These are phyloP conservation scores for Naganishia liquefaciens DNA, from an alignment of 1,284 basidiomycete genomes.

Conservation along the genomic window DNA sequence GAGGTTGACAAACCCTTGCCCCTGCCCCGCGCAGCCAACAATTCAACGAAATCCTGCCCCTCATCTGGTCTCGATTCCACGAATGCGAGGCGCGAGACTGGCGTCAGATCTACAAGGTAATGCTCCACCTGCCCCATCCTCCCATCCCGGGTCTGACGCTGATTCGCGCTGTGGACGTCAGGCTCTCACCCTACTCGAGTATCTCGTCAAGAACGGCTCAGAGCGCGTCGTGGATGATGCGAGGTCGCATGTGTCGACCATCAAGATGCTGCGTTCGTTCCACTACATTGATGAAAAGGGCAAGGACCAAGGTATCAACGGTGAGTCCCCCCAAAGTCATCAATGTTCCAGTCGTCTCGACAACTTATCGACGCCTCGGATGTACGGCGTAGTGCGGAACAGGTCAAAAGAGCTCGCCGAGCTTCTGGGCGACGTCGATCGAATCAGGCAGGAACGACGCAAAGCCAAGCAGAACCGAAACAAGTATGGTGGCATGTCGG, in stretches of 20 bases:
- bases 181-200: slow-evolving; percentile 92
- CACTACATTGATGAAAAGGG: slow-evolving; percentile 99
- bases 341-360: too few relatives aligned
- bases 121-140: slow-evolving; percentile 13
- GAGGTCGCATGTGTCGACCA: slow-evolving; percentile 86
- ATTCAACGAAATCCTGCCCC: slow-evolving; percentile 99
- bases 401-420: slow-evolving; percentile 88
- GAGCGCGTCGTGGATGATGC: slow-evolving; percentile 98
- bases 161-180: too few relatives aligned
- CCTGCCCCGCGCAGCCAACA: slow-evolving; percentile 68
- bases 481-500: slow-evolving; percentile 69
- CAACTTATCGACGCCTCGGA: not conserved
- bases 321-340: slow-evolving; percentile 58
- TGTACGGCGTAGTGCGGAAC: slow-evolving; percentile 74
- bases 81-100: slow-evolving; percentile 98
- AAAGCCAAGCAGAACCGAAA: slow-evolving; percentile 90
- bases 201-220: slow-evolving; percentile 95
- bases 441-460: slow-evolving; percentile 81
- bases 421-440: slow-evolving; percentile 85
- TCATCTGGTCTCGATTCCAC: slow-evolving; percentile 92
- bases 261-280: slow-evolving; percentile 97
- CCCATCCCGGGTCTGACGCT: not conserved
- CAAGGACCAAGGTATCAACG: slow-evolving; percentile 98
- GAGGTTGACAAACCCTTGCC: not conserved
- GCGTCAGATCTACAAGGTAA: slow-evolving; percentile 97